A percentile compares a stretch with the other conserved stretches of the same genome.
Evolutionary conservation across 495 filamentous ascomycete genomes (phyloP).

Genomic region (Lentithecium fluviatile): DNA sequence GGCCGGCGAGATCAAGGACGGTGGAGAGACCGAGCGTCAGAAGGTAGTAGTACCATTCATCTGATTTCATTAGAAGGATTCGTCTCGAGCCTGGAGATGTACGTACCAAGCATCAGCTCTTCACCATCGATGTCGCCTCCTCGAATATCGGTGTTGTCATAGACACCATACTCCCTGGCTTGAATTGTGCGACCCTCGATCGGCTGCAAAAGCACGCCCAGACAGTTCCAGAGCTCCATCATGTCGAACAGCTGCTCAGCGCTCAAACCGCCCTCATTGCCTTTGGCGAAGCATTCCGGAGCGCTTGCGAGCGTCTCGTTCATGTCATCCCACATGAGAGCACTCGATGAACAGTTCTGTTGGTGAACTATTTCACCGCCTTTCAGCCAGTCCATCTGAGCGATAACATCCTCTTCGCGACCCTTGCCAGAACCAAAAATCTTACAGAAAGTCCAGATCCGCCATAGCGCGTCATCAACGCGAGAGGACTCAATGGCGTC

Average conservation of each 20-base stretch:
- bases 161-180: slow-evolving; percentile 58
- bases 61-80: slow-evolving; percentile 34
- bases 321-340: slow-evolving; percentile 49
- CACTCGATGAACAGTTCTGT: slow-evolving; percentile 42
- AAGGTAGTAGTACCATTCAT: slow-evolving; percentile 64
- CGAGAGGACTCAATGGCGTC: slow-evolving; percentile 52
- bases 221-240: slow-evolving; percentile 66
- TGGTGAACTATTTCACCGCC: slow-evolving; percentile 55
- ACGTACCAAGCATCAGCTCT: slow-evolving; percentile 55
- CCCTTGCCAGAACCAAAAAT: slow-evolving; percentile 62
- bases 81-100: too few species aligned
- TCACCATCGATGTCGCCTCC: slow-evolving; percentile 54
- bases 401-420: slow-evolving; percentile 61
- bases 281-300: slow-evolving; percentile 57
- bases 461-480: slow-evolving; percentile 67
- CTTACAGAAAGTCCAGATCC: slow-evolving; percentile 69
- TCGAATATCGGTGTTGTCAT: slow-evolving; percentile 49
- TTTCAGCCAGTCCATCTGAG: slow-evolving; percentile 64
- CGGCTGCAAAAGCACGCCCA: slow-evolving; percentile 57
- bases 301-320: slow-evolving; percentile 57
- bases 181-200: slow-evolving; percentile 57
- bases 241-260: slow-evolving; percentile 62
- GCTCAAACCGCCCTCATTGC: slow-evolving; percentile 57
- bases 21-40: slow-evolving; percentile 60
- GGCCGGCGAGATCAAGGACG: slow-evolving; percentile 56